phyloP scores from a whole-genome alignment of 106 monocot genomes.

The Dioscorea alata region DNA sequence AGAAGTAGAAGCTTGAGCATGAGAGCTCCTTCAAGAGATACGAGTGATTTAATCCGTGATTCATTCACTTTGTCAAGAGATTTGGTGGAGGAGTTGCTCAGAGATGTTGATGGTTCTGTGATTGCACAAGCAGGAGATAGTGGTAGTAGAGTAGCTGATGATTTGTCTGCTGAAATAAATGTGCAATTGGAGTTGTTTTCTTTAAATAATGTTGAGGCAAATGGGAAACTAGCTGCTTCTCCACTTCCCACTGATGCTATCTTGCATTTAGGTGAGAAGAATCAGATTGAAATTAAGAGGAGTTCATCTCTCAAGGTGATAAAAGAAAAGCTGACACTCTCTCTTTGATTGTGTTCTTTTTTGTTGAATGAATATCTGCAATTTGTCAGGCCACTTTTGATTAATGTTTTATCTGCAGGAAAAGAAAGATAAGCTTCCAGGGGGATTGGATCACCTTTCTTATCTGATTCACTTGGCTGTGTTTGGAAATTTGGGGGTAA shows the following conservation, averaged over 20 bases:
- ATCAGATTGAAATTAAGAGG: conserved; percentile 12
- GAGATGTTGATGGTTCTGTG: conserved; percentile 34
- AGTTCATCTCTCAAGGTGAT: conserved; percentile 11
- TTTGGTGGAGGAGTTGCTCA: conserved; percentile 33
- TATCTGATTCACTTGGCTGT: conserved; percentile 65
- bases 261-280: conserved; percentile 14
- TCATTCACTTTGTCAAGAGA: conserved; percentile 43
- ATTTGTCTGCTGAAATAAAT: conserved; percentile 7
- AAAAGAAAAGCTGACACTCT: neutral
- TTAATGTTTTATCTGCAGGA: conserved; percentile 34
- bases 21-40: conserved; percentile 15
- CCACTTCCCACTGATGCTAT: conserved; percentile 36
- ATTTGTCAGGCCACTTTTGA: neutral
- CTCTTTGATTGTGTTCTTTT: neutral
- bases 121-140: conserved; percentile 51
- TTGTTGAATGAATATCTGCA: neutral
- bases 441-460: conserved; percentile 32
- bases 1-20: conserved; percentile 8
- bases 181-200: neutral
- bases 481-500: conserved; percentile 87
- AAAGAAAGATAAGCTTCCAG: conserved; percentile 30
- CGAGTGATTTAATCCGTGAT: conserved; percentile 29
- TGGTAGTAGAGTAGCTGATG: conserved; percentile 32
- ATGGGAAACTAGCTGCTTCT: conserved; percentile 3
- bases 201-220: conserved; percentile 8